Evolutionary conservation across 192 early-diverging fungal species (phyloP).

Genomic region (Backusella mclennaniae): DNA sequence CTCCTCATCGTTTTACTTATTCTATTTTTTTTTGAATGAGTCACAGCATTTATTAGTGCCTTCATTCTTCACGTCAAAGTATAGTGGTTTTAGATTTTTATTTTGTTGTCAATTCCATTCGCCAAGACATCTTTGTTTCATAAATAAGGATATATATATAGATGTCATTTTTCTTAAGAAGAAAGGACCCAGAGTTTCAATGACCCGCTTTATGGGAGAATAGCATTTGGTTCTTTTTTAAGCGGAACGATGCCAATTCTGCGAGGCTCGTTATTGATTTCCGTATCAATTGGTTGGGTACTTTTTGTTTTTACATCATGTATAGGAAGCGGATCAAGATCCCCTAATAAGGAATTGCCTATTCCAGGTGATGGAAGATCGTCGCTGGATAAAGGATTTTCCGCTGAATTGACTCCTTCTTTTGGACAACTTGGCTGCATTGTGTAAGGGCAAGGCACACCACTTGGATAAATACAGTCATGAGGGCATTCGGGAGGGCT

Average conservation of each 20-base stretch:
- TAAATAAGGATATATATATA: background rate
- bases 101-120: background rate
- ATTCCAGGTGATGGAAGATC: background rate
- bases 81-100: background rate
- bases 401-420: background rate
- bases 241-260: background rate
- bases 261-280: background rate
- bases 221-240: background rate
- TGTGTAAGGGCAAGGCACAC: slow-evolving; percentile 1
- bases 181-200: too few species aligned
- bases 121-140: background rate
- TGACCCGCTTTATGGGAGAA: too few species aligned
- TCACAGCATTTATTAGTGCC: too few species aligned
- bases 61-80: too few species aligned
- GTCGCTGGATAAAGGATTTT: background rate
- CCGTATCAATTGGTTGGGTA: background rate
- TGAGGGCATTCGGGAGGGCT: slow-evolving; percentile 10
- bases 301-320: background rate
- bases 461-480: background rate
- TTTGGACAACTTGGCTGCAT: background rate
- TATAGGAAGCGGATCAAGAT: background rate
- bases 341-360: background rate
- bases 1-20: too few species aligned
- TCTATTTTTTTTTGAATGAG: too few species aligned
- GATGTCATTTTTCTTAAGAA: too few species aligned